Evolutionary conservation across 2,329 filamentous ascomycete species (phyloP), one percentile per base, ranked within the genome.

Genomic region (Penicillium sp.): DNA sequence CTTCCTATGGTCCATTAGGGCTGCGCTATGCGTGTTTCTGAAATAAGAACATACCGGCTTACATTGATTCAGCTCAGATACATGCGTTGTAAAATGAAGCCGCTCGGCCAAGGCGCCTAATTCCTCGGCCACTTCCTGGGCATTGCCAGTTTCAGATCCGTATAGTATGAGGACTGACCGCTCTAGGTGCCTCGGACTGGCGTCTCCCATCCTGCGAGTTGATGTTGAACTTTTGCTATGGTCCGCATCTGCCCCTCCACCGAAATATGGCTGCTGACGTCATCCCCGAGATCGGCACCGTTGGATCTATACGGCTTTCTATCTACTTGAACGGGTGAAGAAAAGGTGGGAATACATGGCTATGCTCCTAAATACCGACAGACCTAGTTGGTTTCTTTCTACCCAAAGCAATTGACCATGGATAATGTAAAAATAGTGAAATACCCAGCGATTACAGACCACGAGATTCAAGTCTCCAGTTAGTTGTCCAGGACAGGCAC

Each of bases 81-180:
- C 85, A 48, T 83, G 81, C 21, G 88, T 90, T 58, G 82, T 75
- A 73, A 97, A 97, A 66, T 86, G 90, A 54, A 97, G 77, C 31
- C 93, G 83, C 75, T 93, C 86, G 34, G 86, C 83, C 60, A 90
- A 75, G 39, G 86, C 81, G 38, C 88, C 90, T 58, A 97, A 78
- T 71, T 97, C 91, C 67, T 91, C 87, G 18, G 94, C 93, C 59
- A 93, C 85, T 74, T 97, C 93, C 74, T 96, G 90, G 51, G 91
- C 88, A 69, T 94, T 97, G 53, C 94, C 94, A 21, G 92, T 97
- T 78, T 99, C 94, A 38, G 93, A 95, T 52, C 91, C 94, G 75
- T 96, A 99, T 32, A 96, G 82, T 54, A 99, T 81, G 62, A 96
- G 83, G 48, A 83, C 85, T 40, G 77, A 82, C 63, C 82, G 59